phyloP scores from a whole-genome alignment of 768 basidiomycete species.

The Melanogaster broomeanus region DNA sequence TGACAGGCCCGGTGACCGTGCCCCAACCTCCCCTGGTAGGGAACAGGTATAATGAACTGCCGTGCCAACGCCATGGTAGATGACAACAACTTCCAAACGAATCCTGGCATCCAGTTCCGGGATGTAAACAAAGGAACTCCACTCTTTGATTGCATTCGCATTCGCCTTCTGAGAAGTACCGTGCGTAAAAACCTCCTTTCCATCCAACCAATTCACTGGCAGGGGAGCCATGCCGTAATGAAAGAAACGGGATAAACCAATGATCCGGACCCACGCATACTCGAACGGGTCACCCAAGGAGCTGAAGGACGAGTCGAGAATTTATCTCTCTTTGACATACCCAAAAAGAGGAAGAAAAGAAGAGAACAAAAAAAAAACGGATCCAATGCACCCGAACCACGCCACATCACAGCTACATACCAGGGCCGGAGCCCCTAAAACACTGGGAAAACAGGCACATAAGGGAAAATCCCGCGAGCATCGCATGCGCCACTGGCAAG shows the following conservation, averaged over 20 bases:
- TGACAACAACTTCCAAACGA: neutral
- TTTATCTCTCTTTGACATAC: constrained; percentile 31
- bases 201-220: constrained; percentile 19
- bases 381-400: constrained; percentile 18
- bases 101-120: neutral
- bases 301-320: constrained; percentile 26
- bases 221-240: constrained; percentile 15
- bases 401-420: neutral
- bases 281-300: constrained; percentile 30
- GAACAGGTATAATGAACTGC: constrained; percentile 7
- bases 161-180: no score
- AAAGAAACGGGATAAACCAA: no score
- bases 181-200: constrained; percentile 8
- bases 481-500: no score
- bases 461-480: constrained; percentile 33
- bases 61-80: constrained; percentile 22
- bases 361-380: no score
- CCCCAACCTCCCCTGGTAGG: neutral
- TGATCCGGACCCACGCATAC: constrained; percentile 26
- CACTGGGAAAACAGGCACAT: constrained; percentile 12
- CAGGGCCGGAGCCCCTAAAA: neutral
- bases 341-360: no score
- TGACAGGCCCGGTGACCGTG: constrained; percentile 12
- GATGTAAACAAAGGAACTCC: constrained; percentile 32
- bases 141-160: constrained; percentile 25